Conservation (phyloP, 2,329 filamentous ascomycete genomes). For the Nigrograna mackinnonii region DNA sequence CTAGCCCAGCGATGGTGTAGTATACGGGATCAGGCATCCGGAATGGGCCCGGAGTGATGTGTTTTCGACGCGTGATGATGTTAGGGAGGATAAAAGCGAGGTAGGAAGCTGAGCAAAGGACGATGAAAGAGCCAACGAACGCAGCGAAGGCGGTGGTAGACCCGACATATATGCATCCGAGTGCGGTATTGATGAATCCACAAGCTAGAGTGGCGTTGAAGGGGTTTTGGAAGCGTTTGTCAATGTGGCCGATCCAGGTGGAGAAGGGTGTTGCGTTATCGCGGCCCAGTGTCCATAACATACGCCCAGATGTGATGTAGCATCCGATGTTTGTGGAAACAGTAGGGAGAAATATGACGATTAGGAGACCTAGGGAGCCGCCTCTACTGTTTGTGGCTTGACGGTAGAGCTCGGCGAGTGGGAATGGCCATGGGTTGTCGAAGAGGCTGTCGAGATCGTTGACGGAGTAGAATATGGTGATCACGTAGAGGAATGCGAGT, state of each 20-base stretch:
- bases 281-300: conserved; percentile 64
- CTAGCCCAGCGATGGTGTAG: conserved; percentile 56
- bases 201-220: conserved; percentile 60
- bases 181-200: conserved; percentile 54
- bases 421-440: conserved; percentile 55
- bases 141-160: conserved; percentile 69
- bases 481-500: conserved; percentile 41
- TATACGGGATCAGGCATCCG: conserved; percentile 48
- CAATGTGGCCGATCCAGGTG: conserved; percentile 52
- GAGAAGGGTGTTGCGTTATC: conserved; percentile 61
- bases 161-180: conserved; percentile 69
- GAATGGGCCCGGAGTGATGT: conserved; percentile 62
- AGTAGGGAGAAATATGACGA: conserved; percentile 58
- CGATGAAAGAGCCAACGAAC: conserved; percentile 64
- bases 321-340: conserved; percentile 58
- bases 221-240: conserved; percentile 52
- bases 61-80: conserved; percentile 39
- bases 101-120: conserved; percentile 61
- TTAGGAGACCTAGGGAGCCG: conserved; percentile 49
- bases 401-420: conserved; percentile 68
- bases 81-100: conserved; percentile 64
- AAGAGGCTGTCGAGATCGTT: conserved; percentile 61
- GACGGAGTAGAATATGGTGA: conserved; percentile 59
- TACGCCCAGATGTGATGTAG: conserved; percentile 65
- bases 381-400: conserved; percentile 47